Conservation (phyloP, 148 eudicot species). For the Polygonum aviculare region DNA sequence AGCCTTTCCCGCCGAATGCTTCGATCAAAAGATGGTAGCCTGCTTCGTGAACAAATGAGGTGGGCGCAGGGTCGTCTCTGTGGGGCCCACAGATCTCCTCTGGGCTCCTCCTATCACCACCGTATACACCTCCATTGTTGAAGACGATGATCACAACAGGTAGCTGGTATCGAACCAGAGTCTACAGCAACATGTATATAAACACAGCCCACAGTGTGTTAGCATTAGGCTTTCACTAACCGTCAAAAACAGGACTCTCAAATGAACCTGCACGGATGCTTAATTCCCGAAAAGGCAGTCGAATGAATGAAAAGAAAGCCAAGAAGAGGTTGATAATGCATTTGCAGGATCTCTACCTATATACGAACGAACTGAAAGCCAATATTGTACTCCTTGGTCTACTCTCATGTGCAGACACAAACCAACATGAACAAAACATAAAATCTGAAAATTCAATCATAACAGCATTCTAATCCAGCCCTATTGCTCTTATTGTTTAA, state of each 20-base stretch:
- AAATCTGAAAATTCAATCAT: neutral
- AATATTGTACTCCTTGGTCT: neutral
- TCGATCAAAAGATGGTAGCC: slow-evolving; percentile 62
- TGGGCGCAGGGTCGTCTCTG: slow-evolving; percentile 89
- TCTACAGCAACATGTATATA: slow-evolving; percentile 22
- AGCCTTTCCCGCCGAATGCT: slow-evolving; percentile 94
- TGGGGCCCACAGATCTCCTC: slow-evolving; percentile 74
- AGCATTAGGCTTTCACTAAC: neutral
- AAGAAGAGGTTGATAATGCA: neutral
- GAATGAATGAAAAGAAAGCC: neutral
- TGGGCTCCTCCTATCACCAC: slow-evolving; percentile 76
- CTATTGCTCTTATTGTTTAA: neutral
- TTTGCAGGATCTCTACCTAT: too few species aligned
- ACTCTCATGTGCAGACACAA: neutral
- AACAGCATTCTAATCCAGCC: neutral
- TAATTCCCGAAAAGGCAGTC: neutral
- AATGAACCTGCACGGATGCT: neutral
- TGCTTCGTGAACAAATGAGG: slow-evolving; percentile 79
- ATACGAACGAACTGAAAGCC: too few species aligned
- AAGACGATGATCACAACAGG: slow-evolving; percentile 85
- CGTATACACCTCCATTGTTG: slow-evolving; percentile 91
- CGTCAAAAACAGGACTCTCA: neutral
- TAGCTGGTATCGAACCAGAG: slow-evolving; percentile 78
- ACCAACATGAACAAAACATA: neutral
- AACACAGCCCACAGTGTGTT: neutral